These are phyloP conservation scores for Fusarium pseudocircinatum DNA, from an alignment of 2,329 filamentous ascomycete genomes.

Conservation along the genomic window DNA sequence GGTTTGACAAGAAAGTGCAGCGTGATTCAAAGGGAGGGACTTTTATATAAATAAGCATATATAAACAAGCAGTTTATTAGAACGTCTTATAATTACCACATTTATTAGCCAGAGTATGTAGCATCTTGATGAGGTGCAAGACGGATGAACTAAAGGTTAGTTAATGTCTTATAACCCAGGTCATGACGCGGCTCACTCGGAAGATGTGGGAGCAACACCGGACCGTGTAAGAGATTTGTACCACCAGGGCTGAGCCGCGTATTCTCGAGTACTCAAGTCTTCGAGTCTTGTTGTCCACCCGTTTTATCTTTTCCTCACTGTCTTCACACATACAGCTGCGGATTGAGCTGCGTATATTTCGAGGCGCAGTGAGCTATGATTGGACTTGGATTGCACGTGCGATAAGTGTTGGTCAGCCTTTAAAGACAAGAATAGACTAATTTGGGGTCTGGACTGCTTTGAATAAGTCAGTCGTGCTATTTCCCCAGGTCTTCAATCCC, in stretches of 20 bases:
- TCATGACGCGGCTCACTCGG: neutral
- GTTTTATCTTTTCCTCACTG: neutral
- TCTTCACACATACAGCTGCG: neutral
- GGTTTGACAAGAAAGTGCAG: neutral
- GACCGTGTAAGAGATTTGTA: neutral
- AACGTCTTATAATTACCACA: neutral
- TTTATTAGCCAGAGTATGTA: neutral
- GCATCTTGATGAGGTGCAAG: neutral
- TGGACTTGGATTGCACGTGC: slow-evolving; percentile 20
- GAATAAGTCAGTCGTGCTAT: neutral
- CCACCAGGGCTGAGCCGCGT: neutral
- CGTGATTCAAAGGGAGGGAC: neutral
- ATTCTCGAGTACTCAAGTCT: neutral
- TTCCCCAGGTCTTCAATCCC: slow-evolving; percentile 7
- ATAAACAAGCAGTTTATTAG: neutral
- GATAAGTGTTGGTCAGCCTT: slow-evolving; percentile 19
- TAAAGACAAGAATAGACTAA: neutral
- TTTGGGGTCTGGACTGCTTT: neutral
- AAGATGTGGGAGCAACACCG: neutral
- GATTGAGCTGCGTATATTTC: slow-evolving; percentile 22
- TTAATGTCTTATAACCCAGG: neutral
- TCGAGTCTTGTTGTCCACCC: neutral
- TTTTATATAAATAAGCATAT: neutral
- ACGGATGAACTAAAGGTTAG: neutral
- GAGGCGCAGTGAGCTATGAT: slow-evolving; percentile 31